phyloP scores from a whole-genome alignment of 495 filamentous ascomycete species.

The Neurospora sp. region DNA sequence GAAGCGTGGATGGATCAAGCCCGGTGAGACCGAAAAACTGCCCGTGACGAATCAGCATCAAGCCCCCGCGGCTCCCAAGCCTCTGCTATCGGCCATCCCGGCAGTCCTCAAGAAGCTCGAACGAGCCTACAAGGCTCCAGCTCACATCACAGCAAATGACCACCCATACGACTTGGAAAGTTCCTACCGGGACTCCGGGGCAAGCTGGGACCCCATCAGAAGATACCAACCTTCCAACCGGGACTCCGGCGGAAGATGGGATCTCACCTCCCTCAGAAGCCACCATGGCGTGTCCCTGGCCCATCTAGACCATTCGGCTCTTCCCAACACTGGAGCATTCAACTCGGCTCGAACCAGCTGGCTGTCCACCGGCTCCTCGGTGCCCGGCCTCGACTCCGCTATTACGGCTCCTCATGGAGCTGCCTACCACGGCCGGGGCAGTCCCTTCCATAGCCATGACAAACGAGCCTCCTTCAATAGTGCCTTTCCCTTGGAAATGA shows the following conservation, averaged over 20 bases:
- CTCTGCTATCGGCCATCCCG: conserved; percentile 1
- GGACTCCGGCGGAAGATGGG: conserved; percentile 2
- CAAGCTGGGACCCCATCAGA: neutral
- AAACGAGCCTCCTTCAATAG: neutral
- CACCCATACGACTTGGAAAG: neutral
- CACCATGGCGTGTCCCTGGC: neutral
- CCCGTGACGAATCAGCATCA: conserved; percentile 2
- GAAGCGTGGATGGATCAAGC: conserved; percentile 2
- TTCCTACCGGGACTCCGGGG: conserved; percentile 1
- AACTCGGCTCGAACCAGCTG: neutral
- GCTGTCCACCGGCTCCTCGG: neutral
- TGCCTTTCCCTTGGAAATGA: neutral
- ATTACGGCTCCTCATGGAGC: neutral
- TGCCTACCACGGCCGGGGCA: neutral
- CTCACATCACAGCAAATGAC: conserved; percentile 3
- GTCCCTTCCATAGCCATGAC: neutral
- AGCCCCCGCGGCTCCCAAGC: conserved; percentile 5
- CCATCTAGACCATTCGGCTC: neutral
- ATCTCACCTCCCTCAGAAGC: neutral
- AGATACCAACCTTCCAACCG: neutral
- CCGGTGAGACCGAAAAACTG: neutral
- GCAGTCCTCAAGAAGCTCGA: conserved; percentile 1
- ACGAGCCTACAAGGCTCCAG: conserved; percentile 1
- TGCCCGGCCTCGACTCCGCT: neutral
- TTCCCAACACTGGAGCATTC: neutral